Conservation (phyloP, 768 basidiomycete species). For the Tylopilus sp. region DNA sequence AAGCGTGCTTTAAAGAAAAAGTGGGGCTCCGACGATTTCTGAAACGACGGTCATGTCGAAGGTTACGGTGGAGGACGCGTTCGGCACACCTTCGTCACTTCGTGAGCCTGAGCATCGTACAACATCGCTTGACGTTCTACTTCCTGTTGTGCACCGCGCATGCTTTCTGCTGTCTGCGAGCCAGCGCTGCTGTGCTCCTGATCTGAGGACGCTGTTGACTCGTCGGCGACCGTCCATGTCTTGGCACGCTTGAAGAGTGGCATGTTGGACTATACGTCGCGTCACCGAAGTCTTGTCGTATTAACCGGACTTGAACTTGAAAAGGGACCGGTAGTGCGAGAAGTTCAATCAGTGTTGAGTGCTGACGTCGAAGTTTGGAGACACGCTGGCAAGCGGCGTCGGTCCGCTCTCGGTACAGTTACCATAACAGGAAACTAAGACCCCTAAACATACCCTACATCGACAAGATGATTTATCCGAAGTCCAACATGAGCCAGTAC, state of each 20-base stretch:
- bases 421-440: too few species aligned
- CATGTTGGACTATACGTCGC: conserved; percentile 20
- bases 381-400: too few species aligned
- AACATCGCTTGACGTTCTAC: conserved; percentile 21
- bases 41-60: neutral
- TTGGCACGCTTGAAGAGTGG: conserved; percentile 33
- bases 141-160: conserved; percentile 21
- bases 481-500: too few species aligned
- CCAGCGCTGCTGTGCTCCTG: conserved; percentile 6
- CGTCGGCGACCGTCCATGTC: conserved; percentile 21
- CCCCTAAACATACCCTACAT: too few species aligned
- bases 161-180: neutral
- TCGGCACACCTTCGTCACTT: conserved; percentile 20
- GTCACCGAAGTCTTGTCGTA: neutral
- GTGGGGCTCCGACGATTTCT: conserved; percentile 15
- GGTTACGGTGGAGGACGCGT: too few species aligned
- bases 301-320: neutral
- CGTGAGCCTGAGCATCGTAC: conserved; percentile 26
- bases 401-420: too few species aligned
- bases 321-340: too few species aligned
- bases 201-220: conserved; percentile 13
- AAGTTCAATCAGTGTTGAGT: too few species aligned
- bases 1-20: conserved; percentile 41
- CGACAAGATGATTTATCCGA: too few species aligned
- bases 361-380: too few species aligned